A percentile compares a stretch with the other conserved stretches of the same genome.
Conservation (phyloP, 371 early-diverging fungal species). For the Mortierella sp. region DNA sequence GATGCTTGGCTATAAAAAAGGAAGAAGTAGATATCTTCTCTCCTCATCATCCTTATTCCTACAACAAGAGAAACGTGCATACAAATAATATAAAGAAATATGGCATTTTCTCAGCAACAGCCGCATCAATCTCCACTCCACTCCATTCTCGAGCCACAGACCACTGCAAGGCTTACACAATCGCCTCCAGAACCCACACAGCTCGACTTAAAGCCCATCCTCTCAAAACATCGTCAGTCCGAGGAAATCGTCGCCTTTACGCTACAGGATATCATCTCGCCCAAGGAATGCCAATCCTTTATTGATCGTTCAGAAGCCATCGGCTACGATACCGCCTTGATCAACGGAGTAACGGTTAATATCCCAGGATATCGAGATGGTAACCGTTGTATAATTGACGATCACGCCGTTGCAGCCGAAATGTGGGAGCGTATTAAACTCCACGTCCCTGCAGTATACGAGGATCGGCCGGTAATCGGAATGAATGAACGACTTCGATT, state of each 20-base stretch:
- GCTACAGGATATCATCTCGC: constrained; percentile 24
- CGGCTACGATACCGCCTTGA: constrained; percentile 36
- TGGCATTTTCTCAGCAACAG: background rate
- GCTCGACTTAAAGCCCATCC: constrained; percentile 26
- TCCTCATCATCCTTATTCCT: background rate
- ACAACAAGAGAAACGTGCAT: background rate
- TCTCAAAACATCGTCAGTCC: constrained; percentile 13
- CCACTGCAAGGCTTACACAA: background rate
- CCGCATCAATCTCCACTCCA: constrained; percentile 14
- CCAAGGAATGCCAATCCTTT: constrained; percentile 38
- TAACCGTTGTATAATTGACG: constrained; percentile 58
- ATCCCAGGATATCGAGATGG: constrained; percentile 55
- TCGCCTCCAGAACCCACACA: constrained; percentile 7
- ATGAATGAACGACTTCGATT: constrained; percentile 67
- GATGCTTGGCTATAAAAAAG: background rate
- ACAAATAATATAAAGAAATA: background rate
- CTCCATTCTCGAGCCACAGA: constrained; percentile 12
- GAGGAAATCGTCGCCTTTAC: constrained; percentile 38
- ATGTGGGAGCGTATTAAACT: constrained; percentile 53
- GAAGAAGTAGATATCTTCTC: background rate
- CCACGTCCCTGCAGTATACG: constrained; percentile 40
- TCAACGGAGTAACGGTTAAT: constrained; percentile 33
- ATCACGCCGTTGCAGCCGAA: constrained; percentile 29
- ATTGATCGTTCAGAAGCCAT: constrained; percentile 28
- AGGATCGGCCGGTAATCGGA: constrained; percentile 41